Conservation (phyloP, 495 filamentous ascomycete species). For the Staphylotrichum longicolle region DNA sequence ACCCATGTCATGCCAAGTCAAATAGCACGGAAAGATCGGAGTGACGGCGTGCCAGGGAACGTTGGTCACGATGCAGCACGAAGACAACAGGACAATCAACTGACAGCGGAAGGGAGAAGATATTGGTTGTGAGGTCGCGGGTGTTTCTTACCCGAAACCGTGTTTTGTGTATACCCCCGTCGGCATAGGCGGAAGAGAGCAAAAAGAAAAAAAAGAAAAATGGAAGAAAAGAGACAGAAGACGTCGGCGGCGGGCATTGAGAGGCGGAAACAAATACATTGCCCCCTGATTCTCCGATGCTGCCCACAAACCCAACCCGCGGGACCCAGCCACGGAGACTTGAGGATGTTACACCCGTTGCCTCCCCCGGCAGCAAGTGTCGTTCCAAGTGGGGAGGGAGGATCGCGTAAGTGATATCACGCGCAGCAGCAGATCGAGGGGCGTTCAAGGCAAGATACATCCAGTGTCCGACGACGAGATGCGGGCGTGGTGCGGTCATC, state of each 20-base stretch:
- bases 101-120: not conserved
- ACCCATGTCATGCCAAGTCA: slow-evolving; percentile 25
- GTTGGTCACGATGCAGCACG: too few relatives aligned
- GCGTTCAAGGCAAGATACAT: not conserved
- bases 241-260: too few relatives aligned
- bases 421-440: slow-evolving; percentile 8
- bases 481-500: not conserved
- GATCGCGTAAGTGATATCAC: slow-evolving; percentile 5
- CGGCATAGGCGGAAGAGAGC: too few relatives aligned
- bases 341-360: too few relatives aligned
- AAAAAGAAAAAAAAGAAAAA: too few relatives aligned
- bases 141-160: too few relatives aligned
- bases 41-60: not conserved
- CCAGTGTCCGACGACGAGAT: not conserved
- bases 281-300: too few relatives aligned
- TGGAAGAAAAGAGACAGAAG: too few relatives aligned
- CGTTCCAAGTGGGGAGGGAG: not conserved
- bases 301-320: too few relatives aligned
- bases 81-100: not conserved
- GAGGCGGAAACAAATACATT: too few relatives aligned
- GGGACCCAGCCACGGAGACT: too few relatives aligned
- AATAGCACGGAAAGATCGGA: slow-evolving; percentile 19
- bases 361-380: not conserved
- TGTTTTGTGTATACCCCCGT: too few relatives aligned
- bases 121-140: not conserved